Conservation (phyloP, 2,329 filamentous ascomycete species). For the Geosmithia putterillii region DNA sequence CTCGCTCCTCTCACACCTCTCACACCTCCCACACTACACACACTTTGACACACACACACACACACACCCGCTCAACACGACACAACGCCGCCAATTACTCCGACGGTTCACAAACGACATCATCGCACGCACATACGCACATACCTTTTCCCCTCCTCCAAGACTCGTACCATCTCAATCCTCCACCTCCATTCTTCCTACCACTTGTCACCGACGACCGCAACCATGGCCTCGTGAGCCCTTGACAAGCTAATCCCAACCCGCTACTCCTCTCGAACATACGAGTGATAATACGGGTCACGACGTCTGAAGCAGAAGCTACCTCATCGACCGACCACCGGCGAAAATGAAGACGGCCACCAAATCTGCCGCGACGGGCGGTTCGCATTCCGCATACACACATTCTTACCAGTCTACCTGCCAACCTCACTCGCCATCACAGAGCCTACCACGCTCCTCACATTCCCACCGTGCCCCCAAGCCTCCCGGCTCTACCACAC, state of each 20-base stretch:
- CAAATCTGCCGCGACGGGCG: slow-evolving; percentile 7
- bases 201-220: neutral
- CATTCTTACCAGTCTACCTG: slow-evolving; percentile 11
- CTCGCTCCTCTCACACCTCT: too few relatives aligned
- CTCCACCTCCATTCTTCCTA: neutral
- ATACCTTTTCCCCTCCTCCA: neutral
- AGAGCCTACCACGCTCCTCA: slow-evolving; percentile 26
- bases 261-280: neutral
- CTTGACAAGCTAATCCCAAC: too few relatives aligned
- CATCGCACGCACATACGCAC: too few relatives aligned
- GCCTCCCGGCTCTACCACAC: slow-evolving; percentile 30
- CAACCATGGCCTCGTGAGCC: slow-evolving; percentile 3
- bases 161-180: neutral
- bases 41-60: neutral
- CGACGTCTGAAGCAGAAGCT: too few relatives aligned
- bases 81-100: neutral
- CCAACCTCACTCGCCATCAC: slow-evolving; percentile 13
- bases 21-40: neutral
- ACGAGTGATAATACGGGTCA: too few relatives aligned
- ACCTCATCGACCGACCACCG: too few relatives aligned
- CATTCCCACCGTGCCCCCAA: slow-evolving; percentile 25
- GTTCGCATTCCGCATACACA: neutral
- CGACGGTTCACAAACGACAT: too few relatives aligned
- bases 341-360: slow-evolving; percentile 31
- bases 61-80: neutral